Conservation (phyloP, 2,329 filamentous ascomycete species). For the Cladophialophora chaetospira region DNA sequence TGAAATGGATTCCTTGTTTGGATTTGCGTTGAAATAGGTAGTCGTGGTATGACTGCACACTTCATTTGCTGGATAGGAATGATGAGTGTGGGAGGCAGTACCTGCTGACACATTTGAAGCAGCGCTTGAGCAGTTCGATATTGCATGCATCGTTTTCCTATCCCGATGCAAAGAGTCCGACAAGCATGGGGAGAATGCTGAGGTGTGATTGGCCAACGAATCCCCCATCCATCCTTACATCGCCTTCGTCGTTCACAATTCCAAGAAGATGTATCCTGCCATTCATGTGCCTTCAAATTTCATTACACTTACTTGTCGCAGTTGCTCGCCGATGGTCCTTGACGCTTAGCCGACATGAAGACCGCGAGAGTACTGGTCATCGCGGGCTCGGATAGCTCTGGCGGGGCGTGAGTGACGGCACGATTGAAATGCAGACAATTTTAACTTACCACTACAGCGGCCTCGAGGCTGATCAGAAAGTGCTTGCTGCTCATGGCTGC, state of each 20-base stretch:
- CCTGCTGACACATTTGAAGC: background rate
- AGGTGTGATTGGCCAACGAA: constrained; percentile 2
- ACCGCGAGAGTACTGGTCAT: constrained; percentile 70
- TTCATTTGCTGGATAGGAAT: background rate
- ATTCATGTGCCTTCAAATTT: no score
- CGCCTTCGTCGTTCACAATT: no score
- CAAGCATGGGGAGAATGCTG: background rate
- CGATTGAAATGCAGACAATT: no score
- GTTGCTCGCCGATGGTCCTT: background rate
- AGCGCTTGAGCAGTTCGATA: background rate
- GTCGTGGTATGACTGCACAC: background rate
- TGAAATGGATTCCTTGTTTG: constrained; percentile 86
- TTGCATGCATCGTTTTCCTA: background rate
- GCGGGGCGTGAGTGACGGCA: constrained; percentile 71
- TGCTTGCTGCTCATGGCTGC: constrained; percentile 85
- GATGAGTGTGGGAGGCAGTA: background rate
- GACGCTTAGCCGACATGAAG: constrained; percentile 35
- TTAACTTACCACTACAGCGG: constrained; percentile 59
- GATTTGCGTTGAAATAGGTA: constrained; percentile 48
- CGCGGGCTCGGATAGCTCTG: constrained; percentile 87
- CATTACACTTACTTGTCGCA: no score
- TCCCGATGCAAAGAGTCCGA: no score
- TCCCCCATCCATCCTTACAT: background rate
- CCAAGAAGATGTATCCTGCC: no score
- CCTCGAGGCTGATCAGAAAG: constrained; percentile 93